Evolutionary conservation across 2,329 filamentous ascomycete genomes (phyloP).

Genomic region (Penicillium sp.): DNA sequence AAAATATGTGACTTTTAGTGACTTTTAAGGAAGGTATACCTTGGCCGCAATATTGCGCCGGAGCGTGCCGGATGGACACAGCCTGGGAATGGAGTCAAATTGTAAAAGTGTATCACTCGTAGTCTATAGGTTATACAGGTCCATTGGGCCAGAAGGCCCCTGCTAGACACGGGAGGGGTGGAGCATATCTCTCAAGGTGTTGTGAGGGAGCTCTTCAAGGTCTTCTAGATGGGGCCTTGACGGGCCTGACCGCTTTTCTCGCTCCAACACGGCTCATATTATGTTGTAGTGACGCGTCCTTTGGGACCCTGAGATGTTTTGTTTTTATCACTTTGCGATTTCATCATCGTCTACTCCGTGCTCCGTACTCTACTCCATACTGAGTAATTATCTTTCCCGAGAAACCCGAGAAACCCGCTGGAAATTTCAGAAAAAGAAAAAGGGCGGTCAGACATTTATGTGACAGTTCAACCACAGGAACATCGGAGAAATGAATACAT

Average conservation of each 20-base stretch:
- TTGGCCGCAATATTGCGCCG: slow-evolving; percentile 8
- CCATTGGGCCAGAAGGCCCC: slow-evolving; percentile 7
- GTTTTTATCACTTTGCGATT: neutral
- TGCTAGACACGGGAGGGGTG: slow-evolving; percentile 22
- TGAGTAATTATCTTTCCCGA: slow-evolving; percentile 18
- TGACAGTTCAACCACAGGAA: slow-evolving; percentile 4
- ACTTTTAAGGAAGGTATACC: neutral
- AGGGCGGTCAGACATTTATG: slow-evolving; percentile 13
- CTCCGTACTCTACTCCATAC: neutral
- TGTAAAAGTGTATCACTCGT: slow-evolving; percentile 15
- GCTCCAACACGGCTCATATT: slow-evolving; percentile 17
- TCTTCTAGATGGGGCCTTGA: neutral
- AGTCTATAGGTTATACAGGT: slow-evolving; percentile 1
- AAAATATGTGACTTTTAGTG: neutral
- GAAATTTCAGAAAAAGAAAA: slow-evolving; percentile 12
- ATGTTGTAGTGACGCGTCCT: slow-evolving; percentile 18
- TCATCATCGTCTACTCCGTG: neutral
- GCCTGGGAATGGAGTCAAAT: slow-evolving; percentile 4
- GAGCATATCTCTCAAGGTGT: neutral
- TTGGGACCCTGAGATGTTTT: neutral
- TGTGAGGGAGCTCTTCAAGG: neutral
- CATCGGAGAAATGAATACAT: slow-evolving; percentile 15
- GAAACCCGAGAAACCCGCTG: slow-evolving; percentile 26
- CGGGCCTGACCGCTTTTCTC: slow-evolving; percentile 17
- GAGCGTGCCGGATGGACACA: slow-evolving; percentile 23